Evolutionary conservation across 2,329 filamentous ascomycete genomes (phyloP), one percentile per base, ranked within the genome.

Genomic region (Penicillium griseofulvum): DNA sequence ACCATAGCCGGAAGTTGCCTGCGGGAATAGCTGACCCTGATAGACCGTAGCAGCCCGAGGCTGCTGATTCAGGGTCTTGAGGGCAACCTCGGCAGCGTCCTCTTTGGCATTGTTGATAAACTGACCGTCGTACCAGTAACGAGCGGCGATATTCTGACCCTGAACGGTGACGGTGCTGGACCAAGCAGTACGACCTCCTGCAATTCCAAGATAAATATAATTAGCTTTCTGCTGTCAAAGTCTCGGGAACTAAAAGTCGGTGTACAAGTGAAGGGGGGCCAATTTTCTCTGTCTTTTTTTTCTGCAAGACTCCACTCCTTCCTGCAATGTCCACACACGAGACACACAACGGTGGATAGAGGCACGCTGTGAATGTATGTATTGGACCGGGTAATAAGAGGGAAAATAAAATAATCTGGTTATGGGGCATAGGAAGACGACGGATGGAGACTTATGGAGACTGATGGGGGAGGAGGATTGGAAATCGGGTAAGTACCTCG

Each of bases 41-140:
- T 60, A 68, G 38, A 61, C 50, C 36, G 69, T 64, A 43, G 62
- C 50, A 28, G 62, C 46, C 24, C 57, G 60, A 22, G 59, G 56
- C 49, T 69, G 63, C 49, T 70, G 55, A 56, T 69, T 68, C 54
- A 78, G 57, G 19, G 57, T 34, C 34, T 66, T 74, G 42, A 74
- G 62, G 11, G 91, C 91, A 58, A 88, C 83, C 75, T 96, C 90
- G 61, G 91, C 91, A n/a, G 90, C 91, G 71, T 96, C 91, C 74
- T 96, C 91, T 75, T 85, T 87, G 55, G 91, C 91, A 68, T 95
- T 95, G 79, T 92, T 85, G 73, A 93, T 81, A 69, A 90, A 91
- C 71, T 90, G 86, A 58, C 91, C 91, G 73, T 95, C 91, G 75
- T 96, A 96, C 90, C 90, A 96, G 76, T 86, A 96, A 59, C 90